A percentile compares a stretch with the other conserved stretches of the same genome.
phyloP scores from a whole-genome alignment of 257 asterid species.

The Nicotiana knightiana region DNA sequence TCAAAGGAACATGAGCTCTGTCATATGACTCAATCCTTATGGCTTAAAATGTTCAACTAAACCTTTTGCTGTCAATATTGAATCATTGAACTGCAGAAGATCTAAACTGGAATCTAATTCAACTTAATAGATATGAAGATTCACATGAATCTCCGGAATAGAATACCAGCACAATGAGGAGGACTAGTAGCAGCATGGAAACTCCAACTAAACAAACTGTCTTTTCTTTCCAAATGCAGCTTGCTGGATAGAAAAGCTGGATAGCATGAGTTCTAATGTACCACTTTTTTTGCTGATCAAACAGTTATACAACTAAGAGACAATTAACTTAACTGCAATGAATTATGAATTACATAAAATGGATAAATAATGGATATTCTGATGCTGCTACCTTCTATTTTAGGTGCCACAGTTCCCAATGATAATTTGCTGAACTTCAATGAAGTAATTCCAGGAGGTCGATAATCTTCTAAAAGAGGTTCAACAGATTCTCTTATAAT shows the following conservation, averaged over 20 bases:
- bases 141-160: not conserved
- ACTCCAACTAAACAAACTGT: not conserved
- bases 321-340: not conserved
- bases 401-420: constrained; percentile 98
- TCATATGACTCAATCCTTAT: not conserved
- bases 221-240: not conserved
- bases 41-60: not conserved
- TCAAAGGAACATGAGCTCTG: not conserved
- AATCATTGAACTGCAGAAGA: constrained; percentile 1
- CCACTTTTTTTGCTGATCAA: not conserved
- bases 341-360: not conserved
- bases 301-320: not conserved
- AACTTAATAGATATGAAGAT: not conserved
- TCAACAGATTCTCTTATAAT: constrained; percentile 90
- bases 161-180: not conserved
- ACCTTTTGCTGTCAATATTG: not conserved
- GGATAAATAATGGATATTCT: no score
- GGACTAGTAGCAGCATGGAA: not conserved
- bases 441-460: constrained; percentile 81
- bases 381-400: constrained; percentile 72
- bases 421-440: constrained; percentile 88
- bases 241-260: not conserved
- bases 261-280: not conserved
- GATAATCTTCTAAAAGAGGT: constrained; percentile 93
- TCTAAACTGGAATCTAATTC: not conserved